A percentile compares a stretch with the other conserved stretches of the same genome.
Evolutionary conservation across 2,329 filamentous ascomycete genomes (phyloP).

Genomic region (Penicillium sp.): DNA sequence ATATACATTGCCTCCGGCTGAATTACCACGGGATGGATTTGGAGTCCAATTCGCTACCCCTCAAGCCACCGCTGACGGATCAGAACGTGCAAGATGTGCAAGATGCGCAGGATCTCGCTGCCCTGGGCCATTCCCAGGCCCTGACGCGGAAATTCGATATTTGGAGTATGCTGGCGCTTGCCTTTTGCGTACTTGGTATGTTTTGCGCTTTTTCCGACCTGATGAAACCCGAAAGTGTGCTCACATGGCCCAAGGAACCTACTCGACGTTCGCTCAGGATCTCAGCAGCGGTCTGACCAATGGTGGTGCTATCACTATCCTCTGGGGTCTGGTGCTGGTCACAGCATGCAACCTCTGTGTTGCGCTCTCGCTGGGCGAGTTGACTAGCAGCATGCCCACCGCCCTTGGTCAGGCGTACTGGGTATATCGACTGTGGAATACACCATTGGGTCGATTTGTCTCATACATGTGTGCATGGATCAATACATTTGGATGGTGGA

Average conservation of each 20-base stretch:
- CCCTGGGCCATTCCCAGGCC: slow-evolving; percentile 45
- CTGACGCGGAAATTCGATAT: slow-evolving; percentile 51
- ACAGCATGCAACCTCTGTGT: slow-evolving; percentile 54
- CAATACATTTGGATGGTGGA: slow-evolving; percentile 61
- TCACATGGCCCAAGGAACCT: slow-evolving; percentile 43
- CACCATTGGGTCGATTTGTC: slow-evolving; percentile 46
- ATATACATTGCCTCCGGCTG: slow-evolving; percentile 25
- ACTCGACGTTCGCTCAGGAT: slow-evolving; percentile 57
- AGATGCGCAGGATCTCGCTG: slow-evolving; percentile 41
- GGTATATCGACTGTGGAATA: slow-evolving; percentile 47
- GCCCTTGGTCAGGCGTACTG: slow-evolving; percentile 61
- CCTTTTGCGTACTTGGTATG: slow-evolving; percentile 54
- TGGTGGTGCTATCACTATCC: slow-evolving; percentile 54
- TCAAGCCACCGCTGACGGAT: slow-evolving; percentile 28
- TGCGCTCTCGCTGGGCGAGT: slow-evolving; percentile 55
- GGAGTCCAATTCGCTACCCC: slow-evolving; percentile 25
- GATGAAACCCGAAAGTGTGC: not conserved
- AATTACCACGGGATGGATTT: slow-evolving; percentile 28
- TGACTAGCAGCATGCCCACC: slow-evolving; percentile 59
- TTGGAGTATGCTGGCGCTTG: slow-evolving; percentile 58
- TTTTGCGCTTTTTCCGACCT: not conserved
- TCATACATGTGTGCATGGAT: slow-evolving; percentile 61
- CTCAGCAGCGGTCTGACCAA: slow-evolving; percentile 53
- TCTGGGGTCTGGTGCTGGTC: slow-evolving; percentile 57
- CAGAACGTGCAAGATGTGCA: slow-evolving; percentile 36